Conservation (phyloP, 1,284 basidiomycete species). For the Xanthoconium separans region DNA sequence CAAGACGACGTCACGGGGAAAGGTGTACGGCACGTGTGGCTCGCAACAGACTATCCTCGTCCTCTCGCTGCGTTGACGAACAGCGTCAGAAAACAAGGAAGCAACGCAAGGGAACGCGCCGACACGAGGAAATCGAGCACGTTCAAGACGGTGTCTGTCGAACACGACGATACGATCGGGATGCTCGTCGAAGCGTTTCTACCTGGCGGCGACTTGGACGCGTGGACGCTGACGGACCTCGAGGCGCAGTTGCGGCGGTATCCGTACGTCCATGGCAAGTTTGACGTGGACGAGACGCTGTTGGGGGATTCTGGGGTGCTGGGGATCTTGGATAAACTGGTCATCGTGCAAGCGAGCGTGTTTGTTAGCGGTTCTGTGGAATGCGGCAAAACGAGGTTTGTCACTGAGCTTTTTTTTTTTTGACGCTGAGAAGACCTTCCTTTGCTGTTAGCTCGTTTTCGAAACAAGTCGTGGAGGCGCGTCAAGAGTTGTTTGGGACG, state of each 20-base stretch:
- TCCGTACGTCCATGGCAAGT: conserved; percentile 22
- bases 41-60: conserved; percentile 47
- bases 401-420: neutral
- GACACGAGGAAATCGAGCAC: conserved; percentile 39
- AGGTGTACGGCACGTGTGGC: conserved; percentile 41
- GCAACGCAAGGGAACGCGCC: too few species aligned
- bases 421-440: neutral
- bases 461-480: conserved; percentile 27
- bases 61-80: conserved; percentile 17
- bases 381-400: conserved; percentile 41
- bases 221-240: conserved; percentile 42
- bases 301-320: conserved; percentile 44
- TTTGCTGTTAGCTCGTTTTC: conserved; percentile 22
- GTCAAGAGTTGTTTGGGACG: conserved; percentile 11
- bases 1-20: conserved; percentile 28
- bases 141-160: conserved; percentile 35
- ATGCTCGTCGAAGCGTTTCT: conserved; percentile 43
- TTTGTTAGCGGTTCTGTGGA: conserved; percentile 45
- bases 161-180: conserved; percentile 41
- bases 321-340: conserved; percentile 50
- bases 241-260: conserved; percentile 28
- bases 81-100: too few species aligned
- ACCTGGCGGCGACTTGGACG: conserved; percentile 37
- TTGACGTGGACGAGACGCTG: conserved; percentile 33
- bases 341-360: conserved; percentile 41